Percentiles rank a stretch among this genome's conserved stretches.
phyloP scores from a whole-genome alignment of 1,139 yeast genomes.

The Arxiozyma slooffiae region DNA sequence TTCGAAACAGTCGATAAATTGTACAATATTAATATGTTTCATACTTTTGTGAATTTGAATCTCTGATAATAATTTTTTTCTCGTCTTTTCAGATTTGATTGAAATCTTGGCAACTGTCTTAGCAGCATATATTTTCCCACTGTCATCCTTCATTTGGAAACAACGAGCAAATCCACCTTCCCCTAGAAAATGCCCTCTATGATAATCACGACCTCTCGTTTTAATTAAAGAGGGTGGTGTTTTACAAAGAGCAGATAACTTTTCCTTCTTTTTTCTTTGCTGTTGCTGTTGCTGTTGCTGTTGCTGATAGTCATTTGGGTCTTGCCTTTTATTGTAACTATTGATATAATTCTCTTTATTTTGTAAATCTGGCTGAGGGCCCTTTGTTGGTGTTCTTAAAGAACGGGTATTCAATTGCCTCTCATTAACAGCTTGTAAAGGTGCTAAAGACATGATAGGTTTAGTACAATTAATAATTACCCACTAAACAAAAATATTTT shows the following conservation, averaged over 20 bases:
- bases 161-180: conserved; percentile 99
- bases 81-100: conserved; percentile 81
- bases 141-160: conserved; percentile 87
- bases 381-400: conserved; percentile 27
- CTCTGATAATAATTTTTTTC: conserved; percentile 80
- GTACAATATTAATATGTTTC: conserved; percentile 81
- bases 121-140: conserved; percentile 86
- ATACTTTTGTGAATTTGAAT: conserved; percentile 90
- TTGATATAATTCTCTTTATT: conserved; percentile 16
- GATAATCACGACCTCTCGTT: conserved; percentile 83
- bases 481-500: background rate
- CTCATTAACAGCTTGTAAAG: conserved; percentile 29
- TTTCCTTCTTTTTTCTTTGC: conserved; percentile 79
- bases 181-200: conserved; percentile 84
- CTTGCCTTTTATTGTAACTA: conserved; percentile 9
- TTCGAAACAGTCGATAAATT: conserved; percentile 89
- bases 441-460: conserved; percentile 22
- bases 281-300: conserved; percentile 24
- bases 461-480: background rate
- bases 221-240: conserved; percentile 91
- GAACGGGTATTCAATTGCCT: conserved; percentile 29
- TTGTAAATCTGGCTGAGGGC: conserved; percentile 8
- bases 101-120: conserved; percentile 96
- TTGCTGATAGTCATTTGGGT: conserved; percentile 12
- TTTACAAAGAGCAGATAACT: conserved; percentile 77